A percentile compares a stretch with the other conserved stretches of the same genome.
Evolutionary conservation across 1,284 basidiomycete species (phyloP).

Genomic region (Ustilago lituana): DNA sequence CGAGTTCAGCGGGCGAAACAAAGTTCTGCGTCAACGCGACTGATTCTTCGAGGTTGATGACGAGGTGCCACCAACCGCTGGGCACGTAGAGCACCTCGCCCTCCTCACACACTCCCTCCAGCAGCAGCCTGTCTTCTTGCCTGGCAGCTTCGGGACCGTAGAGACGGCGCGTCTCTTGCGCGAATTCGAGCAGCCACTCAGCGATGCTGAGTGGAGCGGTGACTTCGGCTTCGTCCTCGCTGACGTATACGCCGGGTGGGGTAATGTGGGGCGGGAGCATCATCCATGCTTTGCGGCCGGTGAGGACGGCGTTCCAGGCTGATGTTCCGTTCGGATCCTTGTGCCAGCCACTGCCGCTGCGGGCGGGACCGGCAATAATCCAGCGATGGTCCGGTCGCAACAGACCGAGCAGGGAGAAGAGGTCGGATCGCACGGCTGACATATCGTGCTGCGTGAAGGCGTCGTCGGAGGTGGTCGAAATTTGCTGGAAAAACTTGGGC

Average conservation of each 20-base stretch:
- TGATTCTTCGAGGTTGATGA: conserved; percentile 57
- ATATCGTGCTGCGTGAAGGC: conserved; percentile 23
- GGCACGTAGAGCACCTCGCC: conserved; percentile 68
- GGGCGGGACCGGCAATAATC: conserved; percentile 61
- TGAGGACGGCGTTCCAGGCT: conserved; percentile 70
- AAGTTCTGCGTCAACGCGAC: conserved; percentile 70
- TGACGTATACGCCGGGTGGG: conserved; percentile 69
- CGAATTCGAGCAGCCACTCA: conserved; percentile 69
- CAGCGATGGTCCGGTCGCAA: conserved; percentile 60
- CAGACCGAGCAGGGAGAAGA: conserved; percentile 56
- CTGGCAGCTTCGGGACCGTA: conserved; percentile 60
- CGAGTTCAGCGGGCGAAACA: conserved; percentile 68
- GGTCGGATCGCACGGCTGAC: conserved; percentile 50
- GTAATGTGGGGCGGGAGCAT: conserved; percentile 68
- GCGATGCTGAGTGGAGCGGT: conserved; percentile 67
- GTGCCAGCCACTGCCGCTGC: conserved; percentile 63
- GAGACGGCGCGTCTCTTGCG: conserved; percentile 60
- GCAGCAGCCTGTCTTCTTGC: conserved; percentile 53
- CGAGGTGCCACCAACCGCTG: conserved; percentile 65
- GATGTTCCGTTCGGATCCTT: conserved; percentile 68
- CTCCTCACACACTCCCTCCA: conserved; percentile 68
- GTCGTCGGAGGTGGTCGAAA: conserved; percentile 26
- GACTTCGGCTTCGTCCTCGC: conserved; percentile 67
- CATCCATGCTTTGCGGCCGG: conserved; percentile 68
- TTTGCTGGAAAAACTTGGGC: conserved; percentile 51